Conservation (phyloP, 176 grass and related monocot genomes). For the Echinochloa phyllopogon region DNA sequence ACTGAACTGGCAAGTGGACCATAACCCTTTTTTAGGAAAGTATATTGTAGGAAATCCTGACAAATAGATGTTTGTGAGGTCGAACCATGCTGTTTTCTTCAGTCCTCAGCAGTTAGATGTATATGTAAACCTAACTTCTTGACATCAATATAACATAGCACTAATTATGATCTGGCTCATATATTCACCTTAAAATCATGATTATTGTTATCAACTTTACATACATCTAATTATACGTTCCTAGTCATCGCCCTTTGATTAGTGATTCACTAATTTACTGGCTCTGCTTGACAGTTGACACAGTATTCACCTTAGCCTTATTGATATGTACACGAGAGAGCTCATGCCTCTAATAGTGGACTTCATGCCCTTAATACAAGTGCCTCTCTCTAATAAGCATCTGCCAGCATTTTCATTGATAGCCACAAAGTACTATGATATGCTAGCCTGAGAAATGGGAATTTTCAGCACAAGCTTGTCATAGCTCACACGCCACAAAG, state of each 20-base stretch:
- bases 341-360: neutral
- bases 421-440: neutral
- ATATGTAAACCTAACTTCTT: neutral
- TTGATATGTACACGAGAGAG: neutral
- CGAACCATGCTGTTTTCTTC: neutral
- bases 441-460: neutral
- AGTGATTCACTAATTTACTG: neutral
- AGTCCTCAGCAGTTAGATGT: neutral
- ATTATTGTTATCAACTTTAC: neutral
- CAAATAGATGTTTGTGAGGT: neutral
- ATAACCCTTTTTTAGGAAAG: neutral
- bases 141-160: neutral
- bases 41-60: neutral
- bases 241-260: neutral
- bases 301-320: neutral
- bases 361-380: neutral
- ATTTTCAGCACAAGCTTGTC: neutral
- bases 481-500: neutral
- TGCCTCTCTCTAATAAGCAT: neutral
- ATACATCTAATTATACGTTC: neutral
- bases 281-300: neutral
- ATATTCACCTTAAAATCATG: neutral
- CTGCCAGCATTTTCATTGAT: constrained; percentile 4
- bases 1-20: constrained; percentile 1
- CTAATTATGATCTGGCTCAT: neutral